These are phyloP conservation scores for Aspergillus aculeatinus DNA, from an alignment of 2,329 filamentous ascomycete genomes.

Conservation along the genomic window DNA sequence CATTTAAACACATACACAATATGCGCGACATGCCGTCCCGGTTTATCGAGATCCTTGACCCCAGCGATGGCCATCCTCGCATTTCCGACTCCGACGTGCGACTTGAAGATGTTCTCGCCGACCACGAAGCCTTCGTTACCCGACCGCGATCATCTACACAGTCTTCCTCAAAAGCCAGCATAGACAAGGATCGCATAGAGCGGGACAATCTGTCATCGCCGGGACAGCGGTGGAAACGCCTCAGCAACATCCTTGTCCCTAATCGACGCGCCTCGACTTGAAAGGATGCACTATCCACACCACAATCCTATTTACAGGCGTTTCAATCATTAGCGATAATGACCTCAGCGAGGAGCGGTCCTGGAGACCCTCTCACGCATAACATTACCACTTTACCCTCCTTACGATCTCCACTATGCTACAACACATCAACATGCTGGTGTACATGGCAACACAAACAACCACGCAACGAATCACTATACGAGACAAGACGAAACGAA, in stretches of 20 bases:
- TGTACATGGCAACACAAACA: not conserved
- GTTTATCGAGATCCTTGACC: conserved; percentile 46
- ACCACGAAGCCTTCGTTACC: conserved; percentile 38
- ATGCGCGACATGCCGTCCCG: conserved; percentile 41
- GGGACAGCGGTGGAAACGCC: conserved; percentile 33
- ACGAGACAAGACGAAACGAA: conserved; percentile 1
- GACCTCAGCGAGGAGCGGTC: not conserved
- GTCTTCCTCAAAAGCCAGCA: conserved; percentile 34
- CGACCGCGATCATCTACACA: conserved; percentile 38
- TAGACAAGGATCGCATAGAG: conserved; percentile 28
- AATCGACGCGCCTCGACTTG: conserved; percentile 21
- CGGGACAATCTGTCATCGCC: conserved; percentile 26
- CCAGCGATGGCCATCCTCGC: conserved; percentile 32
- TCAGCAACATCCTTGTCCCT: conserved; percentile 34
- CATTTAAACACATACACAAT: conserved; percentile 7
- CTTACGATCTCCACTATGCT: not conserved
- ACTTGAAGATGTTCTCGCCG: conserved; percentile 45
- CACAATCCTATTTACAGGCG: not conserved
- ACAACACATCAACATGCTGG: not conserved
- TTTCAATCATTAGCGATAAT: not conserved
- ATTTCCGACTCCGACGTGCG: conserved; percentile 43
- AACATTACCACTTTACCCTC: not conserved
- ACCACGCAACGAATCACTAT: not conserved
- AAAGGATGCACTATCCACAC: not conserved
- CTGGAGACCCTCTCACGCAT: not conserved